These are phyloP conservation scores for Cucumis hystrix DNA, from an alignment of 306 rosid genomes.

Conservation along the genomic window DNA sequence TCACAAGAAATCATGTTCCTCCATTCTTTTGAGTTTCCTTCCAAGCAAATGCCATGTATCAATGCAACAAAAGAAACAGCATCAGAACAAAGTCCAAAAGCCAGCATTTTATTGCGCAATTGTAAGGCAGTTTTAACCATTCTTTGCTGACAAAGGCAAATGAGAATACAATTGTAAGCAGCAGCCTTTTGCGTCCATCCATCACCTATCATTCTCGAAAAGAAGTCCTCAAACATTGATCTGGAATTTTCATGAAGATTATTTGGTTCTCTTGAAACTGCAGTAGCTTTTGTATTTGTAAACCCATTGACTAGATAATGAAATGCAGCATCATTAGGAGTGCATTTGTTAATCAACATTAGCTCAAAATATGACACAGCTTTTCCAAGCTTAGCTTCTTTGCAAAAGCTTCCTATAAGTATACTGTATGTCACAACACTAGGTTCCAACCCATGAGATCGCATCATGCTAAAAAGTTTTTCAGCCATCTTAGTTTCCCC, in stretches of 20 bases:
- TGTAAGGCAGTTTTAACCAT: conserved; percentile 51
- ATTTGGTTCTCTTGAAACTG: conserved; percentile 8
- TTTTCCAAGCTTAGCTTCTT: conserved; percentile 38
- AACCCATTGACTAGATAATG: conserved; percentile 72
- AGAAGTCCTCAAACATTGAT: conserved; percentile 41
- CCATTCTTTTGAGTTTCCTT: conserved; percentile 57
- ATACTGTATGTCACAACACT: conserved; percentile 66
- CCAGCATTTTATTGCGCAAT: conserved; percentile 40
- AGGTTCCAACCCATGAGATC: conserved; percentile 50
- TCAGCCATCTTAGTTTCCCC: conserved; percentile 47
- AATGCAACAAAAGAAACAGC: conserved; percentile 50
- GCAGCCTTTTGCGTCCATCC: conserved; percentile 46
- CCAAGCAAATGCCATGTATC: conserved; percentile 56
- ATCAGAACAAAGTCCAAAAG: conserved; percentile 33
- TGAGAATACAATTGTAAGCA: conserved; percentile 51
- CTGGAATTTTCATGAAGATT: conserved; percentile 16
- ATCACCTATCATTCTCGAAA: conserved; percentile 42
- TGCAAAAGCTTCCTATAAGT: conserved; percentile 58
- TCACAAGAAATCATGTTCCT: conserved; percentile 32
- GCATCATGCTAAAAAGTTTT: conserved; percentile 39
- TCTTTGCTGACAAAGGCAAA: conserved; percentile 54
- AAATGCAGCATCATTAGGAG: conserved; percentile 55
- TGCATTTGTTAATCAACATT: conserved; percentile 57
- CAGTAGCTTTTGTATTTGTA: conserved; percentile 13
- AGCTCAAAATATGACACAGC: conserved; percentile 58